These are phyloP conservation scores for Cenchrus purpureus DNA, from an alignment of 176 grass and related monocot species.

Conservation along the genomic window DNA sequence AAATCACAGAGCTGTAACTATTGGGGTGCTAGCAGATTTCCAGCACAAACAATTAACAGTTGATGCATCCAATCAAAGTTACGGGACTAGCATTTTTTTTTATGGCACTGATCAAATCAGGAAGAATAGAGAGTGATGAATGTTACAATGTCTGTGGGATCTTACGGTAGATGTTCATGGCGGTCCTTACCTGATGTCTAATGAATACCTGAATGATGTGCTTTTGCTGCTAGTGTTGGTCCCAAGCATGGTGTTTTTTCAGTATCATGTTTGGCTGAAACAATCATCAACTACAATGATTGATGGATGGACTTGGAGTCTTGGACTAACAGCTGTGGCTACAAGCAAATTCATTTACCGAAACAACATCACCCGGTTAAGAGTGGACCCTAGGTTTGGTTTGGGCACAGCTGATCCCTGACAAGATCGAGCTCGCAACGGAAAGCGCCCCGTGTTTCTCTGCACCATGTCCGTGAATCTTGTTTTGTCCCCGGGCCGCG, in stretches of 20 bases:
- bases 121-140: no score
- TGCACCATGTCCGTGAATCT: constrained; percentile 55
- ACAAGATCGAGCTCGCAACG: neutral
- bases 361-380: neutral
- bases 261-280: neutral
- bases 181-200: constrained; percentile 18
- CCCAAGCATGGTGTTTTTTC: neutral
- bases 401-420: neutral
- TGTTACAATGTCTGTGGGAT: neutral
- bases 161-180: neutral
- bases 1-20: neutral
- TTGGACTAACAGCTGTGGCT: no score
- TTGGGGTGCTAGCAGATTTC: neutral
- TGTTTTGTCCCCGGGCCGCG: constrained; percentile 15
- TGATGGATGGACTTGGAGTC: neutral
- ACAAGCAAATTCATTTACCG: neutral
- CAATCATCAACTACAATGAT: constrained; percentile 9
- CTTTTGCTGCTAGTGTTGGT: neutral
- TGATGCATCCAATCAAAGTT: neutral
- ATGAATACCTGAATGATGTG: neutral
- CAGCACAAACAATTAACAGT: neutral
- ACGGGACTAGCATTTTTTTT: neutral
- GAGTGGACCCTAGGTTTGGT: neutral
- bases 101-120: neutral
- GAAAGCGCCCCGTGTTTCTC: constrained; percentile 28